phyloP scores from a whole-genome alignment of 75 land plant species.

The Adiantum capillusveneris region DNA sequence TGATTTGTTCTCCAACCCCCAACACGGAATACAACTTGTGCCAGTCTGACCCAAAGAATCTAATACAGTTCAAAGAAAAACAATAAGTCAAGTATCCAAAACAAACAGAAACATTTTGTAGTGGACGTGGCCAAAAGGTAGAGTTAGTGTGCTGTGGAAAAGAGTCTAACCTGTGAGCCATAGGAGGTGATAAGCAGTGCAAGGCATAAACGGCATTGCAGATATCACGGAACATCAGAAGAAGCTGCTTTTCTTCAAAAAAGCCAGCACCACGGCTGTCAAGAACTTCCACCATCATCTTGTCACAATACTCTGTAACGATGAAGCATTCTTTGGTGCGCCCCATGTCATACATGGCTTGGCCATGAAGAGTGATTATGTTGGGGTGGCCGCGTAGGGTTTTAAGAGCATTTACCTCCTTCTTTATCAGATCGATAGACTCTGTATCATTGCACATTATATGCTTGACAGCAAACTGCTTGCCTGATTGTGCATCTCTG shows the following conservation, averaged over 20 bases:
- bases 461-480: constrained; percentile 89
- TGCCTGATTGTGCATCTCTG: constrained; percentile 52
- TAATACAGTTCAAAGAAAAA: too few relatives aligned
- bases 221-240: constrained; percentile 78
- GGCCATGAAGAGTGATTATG: constrained; percentile 61
- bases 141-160: too few relatives aligned
- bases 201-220: constrained; percentile 98
- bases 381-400: constrained; percentile 78
- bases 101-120: too few relatives aligned
- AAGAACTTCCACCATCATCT: constrained; percentile 65
- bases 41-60: too few relatives aligned
- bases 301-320: constrained; percentile 87
- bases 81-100: too few relatives aligned
- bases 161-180: constrained; percentile 83
- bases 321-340: constrained; percentile 80
- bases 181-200: constrained; percentile 84
- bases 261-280: constrained; percentile 75
- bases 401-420: constrained; percentile 82
- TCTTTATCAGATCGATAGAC: constrained; percentile 68
- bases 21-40: too few relatives aligned
- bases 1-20: too few relatives aligned
- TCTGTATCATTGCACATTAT: constrained; percentile 88
- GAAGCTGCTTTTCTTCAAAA: constrained; percentile 84
- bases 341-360: constrained; percentile 69
- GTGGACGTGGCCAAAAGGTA: too few relatives aligned